Evolutionary conservation across 2,329 filamentous ascomycete species (phyloP).

Genomic region (Venturia pyrina): DNA sequence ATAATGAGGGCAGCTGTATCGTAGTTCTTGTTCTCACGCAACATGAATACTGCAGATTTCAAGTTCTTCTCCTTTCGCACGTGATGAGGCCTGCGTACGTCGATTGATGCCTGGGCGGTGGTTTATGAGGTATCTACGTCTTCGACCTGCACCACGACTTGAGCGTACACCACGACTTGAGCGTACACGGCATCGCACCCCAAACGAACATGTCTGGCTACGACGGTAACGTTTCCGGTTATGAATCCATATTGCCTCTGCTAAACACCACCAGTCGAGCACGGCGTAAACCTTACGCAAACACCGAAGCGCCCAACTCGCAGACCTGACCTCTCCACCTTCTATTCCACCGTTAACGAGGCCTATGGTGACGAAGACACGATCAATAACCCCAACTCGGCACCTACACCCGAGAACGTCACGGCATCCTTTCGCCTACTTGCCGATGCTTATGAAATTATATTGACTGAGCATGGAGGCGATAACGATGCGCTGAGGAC

Average conservation of each 20-base stretch:
- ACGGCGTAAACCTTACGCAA: slow-evolving; percentile 31
- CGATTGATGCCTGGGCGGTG: neutral
- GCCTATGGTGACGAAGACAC: slow-evolving; percentile 36
- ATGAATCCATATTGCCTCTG: neutral
- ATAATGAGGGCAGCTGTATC: too few species aligned
- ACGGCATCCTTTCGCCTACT: slow-evolving; percentile 49
- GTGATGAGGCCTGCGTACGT: neutral
- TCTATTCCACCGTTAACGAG: slow-evolving; percentile 52
- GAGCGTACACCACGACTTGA: neutral
- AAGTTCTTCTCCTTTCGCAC: neutral
- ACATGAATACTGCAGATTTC: too few species aligned
- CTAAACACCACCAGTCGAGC: slow-evolving; percentile 32
- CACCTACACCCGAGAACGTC: slow-evolving; percentile 51
- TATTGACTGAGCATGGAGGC: slow-evolving; percentile 33
- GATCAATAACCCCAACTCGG: slow-evolving; percentile 44
- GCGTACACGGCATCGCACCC: neutral
- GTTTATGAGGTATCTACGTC: neutral
- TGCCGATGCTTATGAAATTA: slow-evolving; percentile 50
- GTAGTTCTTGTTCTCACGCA: too few species aligned
- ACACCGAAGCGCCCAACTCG: slow-evolving; percentile 21
- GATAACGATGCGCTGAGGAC: slow-evolving; percentile 36
- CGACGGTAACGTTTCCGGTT: slow-evolving; percentile 26
- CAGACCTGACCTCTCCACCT: slow-evolving; percentile 52
- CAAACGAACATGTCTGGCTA: slow-evolving; percentile 33
- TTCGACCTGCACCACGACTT: neutral